Base-by-base conservation (phyloP, 164 flowering plant genomes). In the Macadamia integrifolia region DNA sequence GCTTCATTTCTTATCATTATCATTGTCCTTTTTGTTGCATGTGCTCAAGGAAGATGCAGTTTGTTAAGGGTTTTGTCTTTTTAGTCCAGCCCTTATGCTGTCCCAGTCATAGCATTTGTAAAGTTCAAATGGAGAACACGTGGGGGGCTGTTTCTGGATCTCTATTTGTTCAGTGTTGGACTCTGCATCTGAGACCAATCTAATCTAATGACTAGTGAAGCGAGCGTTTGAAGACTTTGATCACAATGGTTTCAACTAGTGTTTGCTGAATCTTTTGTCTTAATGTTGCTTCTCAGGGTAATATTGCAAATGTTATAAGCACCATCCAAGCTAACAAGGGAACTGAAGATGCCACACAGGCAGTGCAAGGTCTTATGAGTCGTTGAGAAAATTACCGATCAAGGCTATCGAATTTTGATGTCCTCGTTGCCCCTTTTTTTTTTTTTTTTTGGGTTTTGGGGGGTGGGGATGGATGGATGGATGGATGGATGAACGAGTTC, bases 321-420 rank as follows among this genome's bases (percentile, higher is more conserved):
- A 89, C 96, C 48, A 86, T 91, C 67, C 88, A 83, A 71, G 87
- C 92, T 0, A 93, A 84, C 86, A 93, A 82, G 84, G 62, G 78
- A 17, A 62, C 79, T 1, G 98, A 90, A 65, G 95, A 85, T 49
- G 81, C 81, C 9, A 66, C 92, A 1, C 91, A 85, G 66, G 82
- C 81, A 71, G 31, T 69, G 72, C 95, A 89, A 66, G 86, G 91
- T 35, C 60, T 86, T 79, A 62, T 62, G 62, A 77, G 81, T 32
- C 89, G 88, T 61, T 88, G 73, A 82, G 72, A 44, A 18, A 28
- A n/a, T 7, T 66, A 61, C 40, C 53, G 1, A 15, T 59, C 62
- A 2, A 17, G 6, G 44, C n/a, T 32, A 3, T 12, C 17, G 7
- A 30, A 55, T 29, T 44, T 49, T 18, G 49, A 31, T 14, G 58